A percentile compares a stretch with the other conserved stretches of the same genome.
These are phyloP conservation scores for Leptosphaerulina australis DNA, from an alignment of 2,329 filamentous ascomycete genomes.

Conservation along the genomic window DNA sequence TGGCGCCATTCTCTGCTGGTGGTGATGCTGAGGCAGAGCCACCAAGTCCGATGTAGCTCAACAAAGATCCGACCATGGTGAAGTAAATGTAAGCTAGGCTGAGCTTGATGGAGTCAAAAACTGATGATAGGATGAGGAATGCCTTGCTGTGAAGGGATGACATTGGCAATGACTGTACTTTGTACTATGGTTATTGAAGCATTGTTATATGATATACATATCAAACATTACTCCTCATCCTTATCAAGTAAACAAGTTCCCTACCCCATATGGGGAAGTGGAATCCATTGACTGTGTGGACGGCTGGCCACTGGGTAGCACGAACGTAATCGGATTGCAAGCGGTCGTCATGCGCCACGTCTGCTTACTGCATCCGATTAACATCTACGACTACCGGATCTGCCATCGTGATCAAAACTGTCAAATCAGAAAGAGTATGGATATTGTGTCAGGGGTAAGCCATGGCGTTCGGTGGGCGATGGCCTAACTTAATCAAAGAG, in stretches of 20 bases:
- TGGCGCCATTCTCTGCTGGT: conserved; percentile 33
- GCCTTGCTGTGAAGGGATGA: conserved; percentile 16
- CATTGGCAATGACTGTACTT: conserved; percentile 8
- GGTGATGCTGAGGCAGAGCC: conserved; percentile 19
- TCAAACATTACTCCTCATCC: conserved; percentile 23
- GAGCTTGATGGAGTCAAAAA: conserved; percentile 9
- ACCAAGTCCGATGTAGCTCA: conserved; percentile 38
- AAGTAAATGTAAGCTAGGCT: conserved; percentile 15
- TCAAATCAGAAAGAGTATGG: conserved; percentile 15
- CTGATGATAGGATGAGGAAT: conserved; percentile 17
- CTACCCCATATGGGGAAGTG: conserved; percentile 38
- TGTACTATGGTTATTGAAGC: conserved; percentile 9
- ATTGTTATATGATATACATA: conserved; percentile 30
- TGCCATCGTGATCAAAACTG: conserved; percentile 37
- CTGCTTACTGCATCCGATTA: conserved; percentile 14
- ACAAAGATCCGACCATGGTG: conserved; percentile 34
- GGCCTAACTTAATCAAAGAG: conserved; percentile 20
- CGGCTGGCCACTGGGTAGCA: conserved; percentile 30
- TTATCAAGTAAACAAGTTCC: conserved; percentile 34
- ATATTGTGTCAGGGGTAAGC: conserved; percentile 14
- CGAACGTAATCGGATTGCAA: conserved; percentile 35
- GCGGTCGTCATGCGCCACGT: conserved; percentile 31
- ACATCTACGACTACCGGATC: conserved; percentile 15
- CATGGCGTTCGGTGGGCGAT: conserved; percentile 19
- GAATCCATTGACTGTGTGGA: conserved; percentile 31